A percentile compares a stretch with the other conserved stretches of the same genome.
Conservation (phyloP, 2,329 filamentous ascomycete genomes). For the Exophiala mesophila region DNA sequence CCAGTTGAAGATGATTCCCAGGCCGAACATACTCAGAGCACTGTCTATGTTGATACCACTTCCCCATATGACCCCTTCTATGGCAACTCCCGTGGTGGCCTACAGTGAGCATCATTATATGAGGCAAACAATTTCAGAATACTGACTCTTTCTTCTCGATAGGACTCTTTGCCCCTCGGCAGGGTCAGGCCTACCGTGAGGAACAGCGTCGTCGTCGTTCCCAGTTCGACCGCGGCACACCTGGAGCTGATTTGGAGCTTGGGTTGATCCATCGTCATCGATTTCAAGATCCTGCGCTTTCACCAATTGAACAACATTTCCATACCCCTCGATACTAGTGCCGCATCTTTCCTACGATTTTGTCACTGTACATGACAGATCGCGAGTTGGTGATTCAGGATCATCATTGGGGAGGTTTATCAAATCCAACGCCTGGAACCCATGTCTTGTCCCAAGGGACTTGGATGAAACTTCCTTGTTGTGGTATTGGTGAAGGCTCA, state of each 20-base stretch:
- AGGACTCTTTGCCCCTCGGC: constrained; percentile 77
- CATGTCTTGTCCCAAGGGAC: background rate
- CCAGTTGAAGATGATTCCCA: background rate
- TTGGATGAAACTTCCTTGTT: background rate
- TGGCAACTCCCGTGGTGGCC: constrained; percentile 9
- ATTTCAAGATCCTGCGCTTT: constrained; percentile 17
- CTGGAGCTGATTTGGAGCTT: constrained; percentile 63
- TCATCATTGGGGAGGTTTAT: background rate
- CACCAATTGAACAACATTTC: constrained; percentile 7
- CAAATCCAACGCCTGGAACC: background rate
- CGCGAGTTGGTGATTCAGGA: background rate
- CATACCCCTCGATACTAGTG: constrained; percentile 19
- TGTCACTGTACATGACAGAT: background rate
- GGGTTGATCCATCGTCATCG: constrained; percentile 25
- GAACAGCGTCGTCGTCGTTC: constrained; percentile 72
- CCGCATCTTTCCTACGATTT: too few relatives aligned
- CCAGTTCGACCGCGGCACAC: constrained; percentile 76
- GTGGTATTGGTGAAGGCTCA: background rate
- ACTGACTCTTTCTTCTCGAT: constrained; percentile 12
- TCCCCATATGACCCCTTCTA: constrained; percentile 19
- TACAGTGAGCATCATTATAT: constrained; percentile 20
- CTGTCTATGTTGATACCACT: constrained; percentile 12
- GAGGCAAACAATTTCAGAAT: constrained; percentile 1
- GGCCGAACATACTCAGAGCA: background rate
- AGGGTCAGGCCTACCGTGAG: constrained; percentile 66